Base-by-base conservation (phyloP, 352 stramenopile genomes). In the Pythium dissotocum region DNA sequence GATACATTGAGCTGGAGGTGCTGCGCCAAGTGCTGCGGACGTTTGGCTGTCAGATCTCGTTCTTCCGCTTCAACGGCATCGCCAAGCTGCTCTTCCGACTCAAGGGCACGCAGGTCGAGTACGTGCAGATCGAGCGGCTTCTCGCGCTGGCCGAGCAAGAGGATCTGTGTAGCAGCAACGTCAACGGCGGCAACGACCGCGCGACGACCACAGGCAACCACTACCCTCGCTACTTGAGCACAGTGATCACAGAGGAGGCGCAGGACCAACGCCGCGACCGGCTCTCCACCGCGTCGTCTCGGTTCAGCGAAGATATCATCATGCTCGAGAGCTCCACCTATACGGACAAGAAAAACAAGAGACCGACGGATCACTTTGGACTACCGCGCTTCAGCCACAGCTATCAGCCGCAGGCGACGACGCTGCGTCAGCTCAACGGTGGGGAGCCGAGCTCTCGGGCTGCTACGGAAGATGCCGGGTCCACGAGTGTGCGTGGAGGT, bases 61-160 rank as follows among this genome's bases (percentile, higher is more conserved):
- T 64, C 60, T 72, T 67, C 54, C 58, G 66, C 28, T 72, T 72
- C 66, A 72, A 72, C 60, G 54, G 61, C 33, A 55, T 69, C 59
- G 67, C 65, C 26, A 66, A 71, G 65, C 58, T 71, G 51, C 40
- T 71, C 26, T 71, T 71, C 46, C 57, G 40, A 4, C 51, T 66
- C 28, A 65, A 71, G 30, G 65, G 65, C 36, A 62, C 52, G 18
- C 18, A 61, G 9, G 52, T 63, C 42, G 65, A 65, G 65, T 71
- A 71, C 30, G 51, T 12, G 12, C 65, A 71, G 60, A 59, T 65
- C 33, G 48, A 59, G 49, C 60, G 60, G 32, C 48, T 65, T 24
- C 60, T 65, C 10, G 33, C 60, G n/a, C 46, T 64, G 16, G 58
- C 58, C 30, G 44, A 64, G 32, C 44, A 64, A 12, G 58, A 57